These are phyloP conservation scores for Astrephomene gubernaculifera DNA, from an alignment of 139 green algal genomes.

Conservation along the genomic window DNA sequence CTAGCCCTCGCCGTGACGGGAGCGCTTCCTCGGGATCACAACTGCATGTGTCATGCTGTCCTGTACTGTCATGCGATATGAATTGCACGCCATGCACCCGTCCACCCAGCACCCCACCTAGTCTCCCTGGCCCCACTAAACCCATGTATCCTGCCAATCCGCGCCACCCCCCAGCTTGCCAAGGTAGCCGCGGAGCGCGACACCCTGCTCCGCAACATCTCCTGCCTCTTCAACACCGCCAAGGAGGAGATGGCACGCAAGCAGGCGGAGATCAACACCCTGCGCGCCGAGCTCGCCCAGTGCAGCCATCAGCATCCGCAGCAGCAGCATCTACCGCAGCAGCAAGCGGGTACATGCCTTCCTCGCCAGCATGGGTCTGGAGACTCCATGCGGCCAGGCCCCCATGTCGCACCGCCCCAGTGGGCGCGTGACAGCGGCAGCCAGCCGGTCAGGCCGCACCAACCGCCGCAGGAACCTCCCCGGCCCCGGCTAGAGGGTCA, in stretches of 20 bases:
- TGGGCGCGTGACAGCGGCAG: too few species aligned
- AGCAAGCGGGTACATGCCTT: not conserved
- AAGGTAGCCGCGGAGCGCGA: conserved; percentile 50
- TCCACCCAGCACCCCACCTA: too few species aligned
- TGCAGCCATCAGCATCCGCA: not conserved
- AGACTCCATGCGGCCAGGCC: not conserved
- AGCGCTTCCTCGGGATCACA: too few species aligned
- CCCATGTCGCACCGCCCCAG: not conserved
- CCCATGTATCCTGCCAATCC: too few species aligned
- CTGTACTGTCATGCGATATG: too few species aligned
- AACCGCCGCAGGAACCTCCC: too few species aligned
- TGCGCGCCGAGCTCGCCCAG: conserved; percentile 46
- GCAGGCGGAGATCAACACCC: conserved; percentile 63
- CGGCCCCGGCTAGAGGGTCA: too few species aligned
- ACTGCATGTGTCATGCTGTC: too few species aligned
- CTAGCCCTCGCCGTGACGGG: too few species aligned
- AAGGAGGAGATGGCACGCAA: conserved; percentile 79
- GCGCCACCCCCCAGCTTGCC: conserved; percentile 58
- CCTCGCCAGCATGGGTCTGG: not conserved
- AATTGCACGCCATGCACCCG: too few species aligned
- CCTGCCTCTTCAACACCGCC: conserved; percentile 78
- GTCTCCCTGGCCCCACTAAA: too few species aligned
- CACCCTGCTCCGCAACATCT: conserved; percentile 76
- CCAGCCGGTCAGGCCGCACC: too few species aligned
- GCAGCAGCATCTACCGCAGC: not conserved